A percentile compares a stretch with the other conserved stretches of the same genome.
phyloP scores from a whole-genome alignment of 495 filamentous ascomycete genomes.

The Penicillium silybi region DNA sequence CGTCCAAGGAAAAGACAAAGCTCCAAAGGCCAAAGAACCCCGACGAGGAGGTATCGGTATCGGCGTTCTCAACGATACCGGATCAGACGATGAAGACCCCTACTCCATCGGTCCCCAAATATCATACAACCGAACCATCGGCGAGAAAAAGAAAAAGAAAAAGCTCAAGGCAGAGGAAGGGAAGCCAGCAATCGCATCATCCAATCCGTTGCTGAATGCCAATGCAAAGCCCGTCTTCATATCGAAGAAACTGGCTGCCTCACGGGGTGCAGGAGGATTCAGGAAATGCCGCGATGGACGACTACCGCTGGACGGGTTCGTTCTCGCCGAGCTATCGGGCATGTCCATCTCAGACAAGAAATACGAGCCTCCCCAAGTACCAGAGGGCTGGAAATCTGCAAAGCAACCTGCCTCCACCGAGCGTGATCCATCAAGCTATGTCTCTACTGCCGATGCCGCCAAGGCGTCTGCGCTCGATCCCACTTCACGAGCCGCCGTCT shows the following conservation, averaged over 20 bases:
- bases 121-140: slow-evolving; percentile 82
- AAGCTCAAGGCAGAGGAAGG: slow-evolving; percentile 39
- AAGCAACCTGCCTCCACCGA: slow-evolving; percentile 47
- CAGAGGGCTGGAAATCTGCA: slow-evolving; percentile 67
- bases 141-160: slow-evolving; percentile 81
- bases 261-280: slow-evolving; percentile 53
- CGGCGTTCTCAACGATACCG: slow-evolving; percentile 88
- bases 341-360: slow-evolving; percentile 54
- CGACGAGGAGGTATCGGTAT: slow-evolving; percentile 73
- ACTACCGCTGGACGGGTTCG: slow-evolving; percentile 79
- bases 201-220: slow-evolving; percentile 62
- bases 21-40: slow-evolving; percentile 47
- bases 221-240: slow-evolving; percentile 72
- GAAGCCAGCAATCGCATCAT: slow-evolving; percentile 34
- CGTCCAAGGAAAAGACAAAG: slow-evolving; percentile 24
- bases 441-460: slow-evolving; percentile 71
- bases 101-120: slow-evolving; percentile 90
- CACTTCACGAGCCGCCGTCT: slow-evolving; percentile 69
- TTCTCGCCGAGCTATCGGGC: slow-evolving; percentile 62
- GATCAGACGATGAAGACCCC: slow-evolving; percentile 95
- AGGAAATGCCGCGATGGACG: slow-evolving; percentile 88
- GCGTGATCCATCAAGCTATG: slow-evolving; percentile 40
- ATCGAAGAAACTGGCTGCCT: slow-evolving; percentile 64
- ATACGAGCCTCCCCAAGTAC: slow-evolving; percentile 73
- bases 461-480: slow-evolving; percentile 74